Evolutionary conservation across 352 stramenopile species (phyloP).

Genomic region (Globisporangium nagaii): DNA sequence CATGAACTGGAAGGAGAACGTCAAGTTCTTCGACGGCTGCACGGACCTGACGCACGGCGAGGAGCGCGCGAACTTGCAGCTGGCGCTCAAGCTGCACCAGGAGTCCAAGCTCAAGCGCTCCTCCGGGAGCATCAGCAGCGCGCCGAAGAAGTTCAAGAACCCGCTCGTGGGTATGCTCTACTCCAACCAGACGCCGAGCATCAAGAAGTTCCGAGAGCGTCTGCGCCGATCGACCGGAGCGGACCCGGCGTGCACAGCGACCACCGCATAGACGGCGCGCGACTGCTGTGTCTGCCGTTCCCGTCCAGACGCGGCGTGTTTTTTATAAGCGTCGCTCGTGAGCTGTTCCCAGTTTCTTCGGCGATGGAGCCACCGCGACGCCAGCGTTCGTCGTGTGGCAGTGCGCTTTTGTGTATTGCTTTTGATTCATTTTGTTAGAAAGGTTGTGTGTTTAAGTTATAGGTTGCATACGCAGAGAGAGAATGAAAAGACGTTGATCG

Average conservation of each 20-base stretch:
- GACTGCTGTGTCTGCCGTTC: too few relatives aligned
- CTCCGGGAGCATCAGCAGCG: conserved; percentile 14
- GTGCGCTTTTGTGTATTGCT: background rate
- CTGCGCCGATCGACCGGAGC: conserved; percentile 29
- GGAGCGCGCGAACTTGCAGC: conserved; percentile 48
- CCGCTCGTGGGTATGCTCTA: conserved; percentile 57
- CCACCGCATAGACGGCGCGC: background rate
- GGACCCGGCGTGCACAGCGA: conserved; percentile 14
- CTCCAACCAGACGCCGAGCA: conserved; percentile 47
- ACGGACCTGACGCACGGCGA: conserved; percentile 46
- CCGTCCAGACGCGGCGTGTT: too few relatives aligned
- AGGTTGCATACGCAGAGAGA: too few relatives aligned
- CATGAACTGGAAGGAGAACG: conserved; percentile 87
- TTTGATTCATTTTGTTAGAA: too few relatives aligned
- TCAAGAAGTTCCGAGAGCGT: conserved; percentile 67
- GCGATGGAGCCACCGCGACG: too few relatives aligned
- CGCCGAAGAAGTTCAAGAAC: conserved; percentile 44
- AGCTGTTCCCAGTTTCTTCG: background rate
- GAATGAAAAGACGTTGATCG: too few relatives aligned
- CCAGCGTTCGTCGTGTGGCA: too few relatives aligned
- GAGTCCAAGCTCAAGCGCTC: conserved; percentile 37
- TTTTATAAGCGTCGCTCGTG: conserved; percentile 7
- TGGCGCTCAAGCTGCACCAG: conserved; percentile 52
- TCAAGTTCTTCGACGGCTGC: conserved; percentile 76
- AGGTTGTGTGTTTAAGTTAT: too few relatives aligned